phyloP scores from a whole-genome alignment of 306 rosid genomes.

The Dalbergia oliveri region DNA sequence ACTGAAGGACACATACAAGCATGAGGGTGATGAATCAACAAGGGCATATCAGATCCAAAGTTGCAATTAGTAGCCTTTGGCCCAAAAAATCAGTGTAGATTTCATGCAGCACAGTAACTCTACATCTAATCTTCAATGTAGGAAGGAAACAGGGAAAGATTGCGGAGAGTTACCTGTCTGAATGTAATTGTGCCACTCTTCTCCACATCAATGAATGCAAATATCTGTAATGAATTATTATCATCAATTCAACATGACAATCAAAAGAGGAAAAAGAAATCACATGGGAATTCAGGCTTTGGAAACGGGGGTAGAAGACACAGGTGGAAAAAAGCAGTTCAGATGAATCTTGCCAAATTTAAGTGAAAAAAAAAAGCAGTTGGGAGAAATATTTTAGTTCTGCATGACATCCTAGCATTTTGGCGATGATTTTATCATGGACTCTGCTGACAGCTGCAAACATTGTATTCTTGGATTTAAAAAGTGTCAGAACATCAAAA shows the following conservation, averaged over 20 bases:
- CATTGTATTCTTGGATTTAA: background rate
- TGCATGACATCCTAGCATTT: conserved; percentile 13
- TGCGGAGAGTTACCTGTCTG: conserved; percentile 67
- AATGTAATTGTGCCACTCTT: conserved; percentile 74
- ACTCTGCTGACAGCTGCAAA: too few species aligned
- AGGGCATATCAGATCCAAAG: conserved; percentile 14
- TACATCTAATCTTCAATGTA: conserved; percentile 13
- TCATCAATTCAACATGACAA: conserved; percentile 22
- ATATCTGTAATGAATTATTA: conserved; percentile 64
- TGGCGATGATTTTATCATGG: background rate
- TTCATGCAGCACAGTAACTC: background rate
- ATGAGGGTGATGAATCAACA: background rate
- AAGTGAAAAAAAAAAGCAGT: background rate
- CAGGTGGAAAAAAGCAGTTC: background rate
- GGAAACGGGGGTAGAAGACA: conserved; percentile 12
- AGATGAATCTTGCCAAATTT: conserved; percentile 21
- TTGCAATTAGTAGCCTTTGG: conserved; percentile 10
- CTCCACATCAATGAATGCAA: conserved; percentile 77
- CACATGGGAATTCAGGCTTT: conserved; percentile 17
- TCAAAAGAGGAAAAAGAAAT: conserved; percentile 17
- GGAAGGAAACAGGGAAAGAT: conserved; percentile 10
- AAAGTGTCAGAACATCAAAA: background rate
- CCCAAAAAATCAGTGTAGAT: conserved; percentile 15
- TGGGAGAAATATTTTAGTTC: background rate
- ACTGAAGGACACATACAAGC: conserved; percentile 63